Percentiles rank a stretch among this genome's conserved stretches.
phyloP scores from a whole-genome alignment of 257 asterid genomes.

The Solanum commersonii region DNA sequence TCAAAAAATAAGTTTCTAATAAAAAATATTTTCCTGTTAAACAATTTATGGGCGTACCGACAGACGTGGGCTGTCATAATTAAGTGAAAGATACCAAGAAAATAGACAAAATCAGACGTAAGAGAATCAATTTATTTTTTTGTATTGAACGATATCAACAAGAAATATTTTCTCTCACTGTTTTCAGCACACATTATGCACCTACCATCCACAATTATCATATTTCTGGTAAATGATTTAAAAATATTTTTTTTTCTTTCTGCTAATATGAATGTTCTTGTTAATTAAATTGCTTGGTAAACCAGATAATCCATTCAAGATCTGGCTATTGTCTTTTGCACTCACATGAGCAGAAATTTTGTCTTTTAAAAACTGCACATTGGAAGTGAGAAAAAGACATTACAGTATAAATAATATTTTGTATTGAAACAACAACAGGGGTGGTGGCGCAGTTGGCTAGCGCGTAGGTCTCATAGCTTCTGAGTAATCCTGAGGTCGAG shows the following conservation, averaged over 20 bases:
- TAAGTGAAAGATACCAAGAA: background rate
- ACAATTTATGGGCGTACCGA: background rate
- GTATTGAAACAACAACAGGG: constrained; percentile 15
- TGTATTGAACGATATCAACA: background rate
- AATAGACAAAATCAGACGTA: background rate
- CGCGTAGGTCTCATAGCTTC: constrained; percentile 99
- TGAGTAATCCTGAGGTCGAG: constrained; percentile 91
- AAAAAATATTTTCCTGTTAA: background rate
- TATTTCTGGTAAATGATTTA: background rate
- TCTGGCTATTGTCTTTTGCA: background rate
- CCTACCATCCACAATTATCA: background rate
- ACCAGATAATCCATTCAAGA: background rate
- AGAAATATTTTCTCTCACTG: background rate
- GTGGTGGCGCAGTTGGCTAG: constrained; percentile 99
- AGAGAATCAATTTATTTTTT: background rate
- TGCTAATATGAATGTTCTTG: background rate
- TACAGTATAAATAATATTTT: no score
- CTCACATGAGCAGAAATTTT: background rate
- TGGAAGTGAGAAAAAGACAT: no score
- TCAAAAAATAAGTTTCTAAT: background rate
- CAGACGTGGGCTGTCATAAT: background rate
- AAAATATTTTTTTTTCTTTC: background rate
- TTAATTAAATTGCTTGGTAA: background rate
- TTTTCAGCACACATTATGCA: background rate
- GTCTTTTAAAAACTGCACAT: background rate